Evolutionary conservation across 2,329 filamentous ascomycete genomes (phyloP).

Genomic region (Exophiala xenobiotica): DNA sequence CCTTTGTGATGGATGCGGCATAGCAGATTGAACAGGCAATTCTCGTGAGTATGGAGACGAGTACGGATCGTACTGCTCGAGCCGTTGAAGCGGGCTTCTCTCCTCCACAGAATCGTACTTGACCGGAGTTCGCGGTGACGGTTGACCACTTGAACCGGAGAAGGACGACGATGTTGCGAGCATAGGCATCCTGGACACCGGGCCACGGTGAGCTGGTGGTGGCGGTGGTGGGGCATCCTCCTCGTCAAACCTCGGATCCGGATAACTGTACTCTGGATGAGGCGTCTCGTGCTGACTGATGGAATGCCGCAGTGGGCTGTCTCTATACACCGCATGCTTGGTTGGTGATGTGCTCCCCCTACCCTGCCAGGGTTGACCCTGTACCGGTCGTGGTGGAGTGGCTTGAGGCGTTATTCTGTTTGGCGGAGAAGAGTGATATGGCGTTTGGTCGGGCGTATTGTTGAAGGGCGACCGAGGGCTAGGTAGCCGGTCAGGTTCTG

Average conservation of each 20-base stretch:
- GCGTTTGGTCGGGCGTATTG: background rate
- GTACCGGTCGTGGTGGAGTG: constrained; percentile 8
- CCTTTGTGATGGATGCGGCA: constrained; percentile 2
- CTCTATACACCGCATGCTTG: constrained; percentile 30
- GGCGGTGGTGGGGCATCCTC: constrained; percentile 34
- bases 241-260: constrained; percentile 28
- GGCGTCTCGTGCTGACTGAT: constrained; percentile 31
- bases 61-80: constrained; percentile 28
- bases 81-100: constrained; percentile 29
- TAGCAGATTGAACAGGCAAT: constrained; percentile 3
- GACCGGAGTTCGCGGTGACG: constrained; percentile 16
- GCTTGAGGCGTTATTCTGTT: constrained; percentile 9
- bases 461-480: constrained; percentile 13
- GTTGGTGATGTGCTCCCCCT: constrained; percentile 26
- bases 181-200: constrained; percentile 10
- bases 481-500: background rate
- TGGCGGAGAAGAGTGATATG: constrained; percentile 21
- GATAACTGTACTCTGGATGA: constrained; percentile 18
- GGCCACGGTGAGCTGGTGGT: constrained; percentile 35
- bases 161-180: constrained; percentile 10
- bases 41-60: constrained; percentile 19
- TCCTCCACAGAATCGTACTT: constrained; percentile 24
- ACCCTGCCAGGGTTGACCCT: constrained; percentile 21
- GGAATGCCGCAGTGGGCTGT: constrained; percentile 34
- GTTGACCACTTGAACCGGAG: constrained; percentile 20